Base-by-base conservation (phyloP, 306 rosid species). In the Acacia confusa region DNA sequence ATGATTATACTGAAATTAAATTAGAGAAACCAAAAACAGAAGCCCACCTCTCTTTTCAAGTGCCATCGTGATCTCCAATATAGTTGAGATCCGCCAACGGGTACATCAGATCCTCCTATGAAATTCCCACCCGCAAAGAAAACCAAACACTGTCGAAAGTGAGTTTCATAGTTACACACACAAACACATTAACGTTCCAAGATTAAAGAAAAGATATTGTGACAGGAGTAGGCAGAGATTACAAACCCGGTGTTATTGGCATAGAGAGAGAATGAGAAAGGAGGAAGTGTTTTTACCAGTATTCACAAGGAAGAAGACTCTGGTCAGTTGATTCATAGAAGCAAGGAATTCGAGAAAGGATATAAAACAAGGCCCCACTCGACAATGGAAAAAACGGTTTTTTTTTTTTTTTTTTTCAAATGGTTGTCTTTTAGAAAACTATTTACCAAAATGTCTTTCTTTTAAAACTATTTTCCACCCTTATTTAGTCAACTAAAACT, bases 51-150 rank as follows among this genome's bases (percentile, higher is more conserved):
- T 82, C 55, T 84, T 89, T 87, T 94, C 95, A 94, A 88, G 95
- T 90, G 95, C 92, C 98, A 87, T 94, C 92, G 86, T 89, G 97
- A 87, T 92, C 94, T 79, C 82, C 82, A 71, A 89, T 85, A 79
- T 78, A 92, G 84, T 78, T 77, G 79, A 92, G 95, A 94, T 94
- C 97, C 90, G 77, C 98, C 84, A 82, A 90, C 88, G 84, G 82
- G 94, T 85, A 89, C 98, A 94, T 94, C 88, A 94, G 95, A 89
- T 92, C 95, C 90, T 89, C 88, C 87, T 58, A 80, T 8, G 72
- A 83, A 82, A 48, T 24, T 61, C 77, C 77, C 88, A 76, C 88
- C 91, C 84, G 53, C 76, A 86, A 40, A 30, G 8, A 27, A 82
- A 53, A 81, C 16, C 55, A 58, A 79, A 79, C 34, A 72, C 63